Conservation (phyloP, 73 alveolate species). For the Diophrys appendiculata region DNA sequence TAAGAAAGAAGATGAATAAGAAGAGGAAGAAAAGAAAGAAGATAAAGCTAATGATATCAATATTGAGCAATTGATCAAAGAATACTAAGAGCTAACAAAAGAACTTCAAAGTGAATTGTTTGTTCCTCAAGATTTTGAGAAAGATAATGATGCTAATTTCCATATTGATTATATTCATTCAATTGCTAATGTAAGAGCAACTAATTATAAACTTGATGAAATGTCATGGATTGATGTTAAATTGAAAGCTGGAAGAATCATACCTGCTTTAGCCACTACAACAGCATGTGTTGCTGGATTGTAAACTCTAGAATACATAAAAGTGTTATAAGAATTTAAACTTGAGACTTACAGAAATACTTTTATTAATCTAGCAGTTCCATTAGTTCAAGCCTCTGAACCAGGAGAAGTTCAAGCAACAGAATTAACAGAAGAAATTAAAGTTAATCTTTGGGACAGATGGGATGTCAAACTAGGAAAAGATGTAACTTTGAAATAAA, state of each 20-base stretch:
- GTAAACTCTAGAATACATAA: constrained; percentile 88
- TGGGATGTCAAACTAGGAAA: constrained; percentile 74
- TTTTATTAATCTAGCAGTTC: constrained; percentile 85
- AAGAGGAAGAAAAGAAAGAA: constrained; percentile 47
- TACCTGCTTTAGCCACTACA: constrained; percentile 96
- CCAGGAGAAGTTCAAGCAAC: constrained; percentile 75
- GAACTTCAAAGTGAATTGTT: constrained; percentile 26
- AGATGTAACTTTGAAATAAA: constrained; percentile 50
- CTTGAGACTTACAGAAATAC: constrained; percentile 69
- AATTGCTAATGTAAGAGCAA: constrained; percentile 85
- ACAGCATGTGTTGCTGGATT: constrained; percentile 93
- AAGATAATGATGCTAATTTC: constrained; percentile 89
- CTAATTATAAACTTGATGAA: constrained; percentile 81
- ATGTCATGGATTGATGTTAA: constrained; percentile 93
- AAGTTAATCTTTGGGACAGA: constrained; percentile 82
- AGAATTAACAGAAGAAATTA: constrained; percentile 63
- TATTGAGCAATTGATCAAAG: constrained; percentile 48
- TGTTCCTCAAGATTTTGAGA: constrained; percentile 83
- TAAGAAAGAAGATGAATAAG: constrained; percentile 59
- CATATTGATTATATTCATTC: constrained; percentile 92
- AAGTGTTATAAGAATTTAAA: constrained; percentile 67
- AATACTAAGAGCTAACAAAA: constrained; percentile 42
- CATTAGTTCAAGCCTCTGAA: constrained; percentile 77
- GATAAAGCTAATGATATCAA: constrained; percentile 41
- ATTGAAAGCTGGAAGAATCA: constrained; percentile 95